Evolutionary conservation across 179 eudicot genomes (phyloP), one percentile per base, ranked within the genome.

Genomic region (Beta lomatogona): DNA sequence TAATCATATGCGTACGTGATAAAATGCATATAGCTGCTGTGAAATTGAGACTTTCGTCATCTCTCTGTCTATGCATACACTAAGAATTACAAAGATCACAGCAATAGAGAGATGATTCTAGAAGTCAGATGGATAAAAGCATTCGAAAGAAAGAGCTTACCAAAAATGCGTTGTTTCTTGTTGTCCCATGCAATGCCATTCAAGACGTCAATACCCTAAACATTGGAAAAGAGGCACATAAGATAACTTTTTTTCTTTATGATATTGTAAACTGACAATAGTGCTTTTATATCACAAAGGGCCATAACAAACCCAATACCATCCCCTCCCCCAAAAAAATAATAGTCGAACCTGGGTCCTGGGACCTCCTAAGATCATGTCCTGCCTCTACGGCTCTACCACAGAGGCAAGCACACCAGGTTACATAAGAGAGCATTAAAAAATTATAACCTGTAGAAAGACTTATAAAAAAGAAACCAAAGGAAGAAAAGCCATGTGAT

Each of bases 141-240:
- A 60, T n/a, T 73, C 41, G 45, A 61, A 64, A 44, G 61, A 72
- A 72, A 46, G 69, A 86, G 75, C 92, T 89, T 83, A 96, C 99
- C 96, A 80, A 96, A 96, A 77, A 96, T 59, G n/a, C 98, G 94
- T 59, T 91, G 77, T 31, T 77, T 81, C 3, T 85, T 87, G 60
- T 81, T 76, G 76, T 96, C 99, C 99, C 98, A 96, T 15, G 99
- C 99, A 83, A 96, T 96, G 88, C 99, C 99, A 77, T 96, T 96
- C 83, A 96, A 85, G 75, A 94, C 98, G 80, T 96, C 97, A 77
- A 94, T 82, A 41, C 66, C 75, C 99, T 96, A 89, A 66, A 84
- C 77, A 73, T 53, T 36, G 52, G 19, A 76, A 65, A 78, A 63
- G 50, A 60, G 58, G 61, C 73, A 79, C 44, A 15, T 60, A 79